Percentiles rank a stretch among this genome's conserved stretches.
These are phyloP conservation scores for Triticum monococcum DNA, from an alignment of 176 grass and related monocot species.

Conservation along the genomic window DNA sequence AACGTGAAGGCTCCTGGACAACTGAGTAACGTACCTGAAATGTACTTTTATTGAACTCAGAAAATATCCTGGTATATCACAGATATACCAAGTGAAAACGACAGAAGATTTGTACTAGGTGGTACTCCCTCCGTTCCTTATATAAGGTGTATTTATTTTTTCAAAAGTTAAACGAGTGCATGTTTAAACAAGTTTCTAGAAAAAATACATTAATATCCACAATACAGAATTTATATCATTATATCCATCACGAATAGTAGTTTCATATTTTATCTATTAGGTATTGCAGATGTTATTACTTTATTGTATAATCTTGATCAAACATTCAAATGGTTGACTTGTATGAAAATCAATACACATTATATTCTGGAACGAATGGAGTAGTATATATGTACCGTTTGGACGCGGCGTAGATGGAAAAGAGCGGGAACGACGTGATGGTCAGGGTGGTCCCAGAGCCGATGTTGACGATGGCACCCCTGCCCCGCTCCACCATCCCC, in stretches of 20 bases:
- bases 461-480: not conserved
- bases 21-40: slow-evolving; percentile 39
- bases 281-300: too few species aligned
- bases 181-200: too few species aligned
- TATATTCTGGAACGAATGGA: too few species aligned
- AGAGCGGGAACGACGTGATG: not conserved
- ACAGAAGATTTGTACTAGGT: not conserved
- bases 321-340: too few species aligned
- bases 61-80: not conserved
- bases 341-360: rapidly evolving
- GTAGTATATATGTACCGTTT: not conserved
- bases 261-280: too few species aligned
- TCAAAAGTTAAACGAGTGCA: too few species aligned
- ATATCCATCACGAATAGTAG: too few species aligned
- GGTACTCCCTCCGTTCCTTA: too few species aligned
- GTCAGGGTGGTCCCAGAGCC: not conserved
- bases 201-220: too few species aligned
- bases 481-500: not conserved
- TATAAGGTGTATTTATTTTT: too few species aligned
- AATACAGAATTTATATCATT: too few species aligned
- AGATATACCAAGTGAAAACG: not conserved
- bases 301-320: too few species aligned
- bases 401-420: not conserved
- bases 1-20: slow-evolving; percentile 42
- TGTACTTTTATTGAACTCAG: not conserved